phyloP scores from a whole-genome alignment of 116 monocot genomes.

The Zostera marina region DNA sequence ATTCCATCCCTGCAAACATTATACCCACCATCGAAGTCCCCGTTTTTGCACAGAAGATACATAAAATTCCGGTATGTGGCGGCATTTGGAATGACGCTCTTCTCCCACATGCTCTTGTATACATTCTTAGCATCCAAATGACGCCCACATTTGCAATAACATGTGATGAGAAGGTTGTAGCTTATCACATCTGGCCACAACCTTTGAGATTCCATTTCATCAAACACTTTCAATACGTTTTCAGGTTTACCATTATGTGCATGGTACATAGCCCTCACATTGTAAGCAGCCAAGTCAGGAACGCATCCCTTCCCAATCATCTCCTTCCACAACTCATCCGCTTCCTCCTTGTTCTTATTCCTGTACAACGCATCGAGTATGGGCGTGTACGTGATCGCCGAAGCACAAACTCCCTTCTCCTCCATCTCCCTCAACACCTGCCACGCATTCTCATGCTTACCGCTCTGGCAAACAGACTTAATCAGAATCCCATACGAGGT shows the following conservation, averaged over 20 bases:
- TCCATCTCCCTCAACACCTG: conserved; percentile 27
- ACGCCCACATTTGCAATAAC: conserved; percentile 26
- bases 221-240: conserved; percentile 17
- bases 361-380: conserved; percentile 35
- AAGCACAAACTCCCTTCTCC: conserved; percentile 15
- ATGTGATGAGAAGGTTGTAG: conserved; percentile 39
- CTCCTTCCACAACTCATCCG: conserved; percentile 45
- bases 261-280: conserved; percentile 26
- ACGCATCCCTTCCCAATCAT: conserved; percentile 19
- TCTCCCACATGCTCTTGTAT: conserved; percentile 24
- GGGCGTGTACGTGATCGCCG: conserved; percentile 32
- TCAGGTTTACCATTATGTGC: conserved; percentile 18
- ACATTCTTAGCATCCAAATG: conserved; percentile 35
- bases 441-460: conserved; percentile 14
- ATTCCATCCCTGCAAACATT: conserved; percentile 30
- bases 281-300: conserved; percentile 38
- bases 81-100: conserved; percentile 21
- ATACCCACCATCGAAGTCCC: conserved; percentile 22
- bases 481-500: conserved; percentile 41
- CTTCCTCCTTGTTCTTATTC: conserved; percentile 20
- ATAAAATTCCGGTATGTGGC: conserved; percentile 29
- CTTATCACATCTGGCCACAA: conserved; percentile 41
- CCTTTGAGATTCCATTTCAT: conserved; percentile 29
- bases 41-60: conserved; percentile 21
- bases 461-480: conserved; percentile 23